Evolutionary conservation across 768 basidiomycete species (phyloP).

Genomic region (Rhodotorula babjevae): DNA sequence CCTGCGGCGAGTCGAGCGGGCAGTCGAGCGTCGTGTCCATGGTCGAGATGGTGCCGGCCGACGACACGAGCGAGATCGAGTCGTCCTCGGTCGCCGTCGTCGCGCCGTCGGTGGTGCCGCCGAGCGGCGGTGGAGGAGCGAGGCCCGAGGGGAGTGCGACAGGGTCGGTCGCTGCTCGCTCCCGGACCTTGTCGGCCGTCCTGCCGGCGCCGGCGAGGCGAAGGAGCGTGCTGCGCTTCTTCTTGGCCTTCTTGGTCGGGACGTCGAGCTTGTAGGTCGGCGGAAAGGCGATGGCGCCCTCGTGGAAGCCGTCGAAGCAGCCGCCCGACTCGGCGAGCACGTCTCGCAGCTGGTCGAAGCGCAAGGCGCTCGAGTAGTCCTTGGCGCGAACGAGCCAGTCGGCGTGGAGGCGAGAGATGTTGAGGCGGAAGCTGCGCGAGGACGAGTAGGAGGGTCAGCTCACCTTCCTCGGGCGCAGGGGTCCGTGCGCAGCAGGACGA

Average conservation of each 20-base stretch:
- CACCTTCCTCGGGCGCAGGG: too few relatives aligned
- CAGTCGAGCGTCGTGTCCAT: not conserved
- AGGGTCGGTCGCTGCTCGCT: conserved; percentile 1
- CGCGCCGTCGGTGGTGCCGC: not conserved
- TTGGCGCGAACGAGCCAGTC: conserved; percentile 85
- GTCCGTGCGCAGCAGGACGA: too few relatives aligned
- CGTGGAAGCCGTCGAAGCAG: conserved; percentile 71
- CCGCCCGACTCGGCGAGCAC: conserved; percentile 63
- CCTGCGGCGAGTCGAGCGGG: not conserved
- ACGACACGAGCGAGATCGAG: conserved; percentile 21
- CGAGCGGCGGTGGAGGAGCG: not conserved
- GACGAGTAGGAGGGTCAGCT: too few relatives aligned
- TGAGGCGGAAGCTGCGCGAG: conserved; percentile 72
- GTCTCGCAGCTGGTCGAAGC: conserved; percentile 78
- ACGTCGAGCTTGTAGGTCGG: conserved; percentile 92
- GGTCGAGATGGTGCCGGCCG: conserved; percentile 19
- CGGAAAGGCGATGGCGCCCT: conserved; percentile 75
- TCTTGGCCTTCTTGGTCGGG: conserved; percentile 55
- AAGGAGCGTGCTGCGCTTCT: conserved; percentile 31
- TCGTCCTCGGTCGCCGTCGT: conserved; percentile 10
- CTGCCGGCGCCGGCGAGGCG: not conserved
- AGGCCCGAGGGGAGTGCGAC: not conserved
- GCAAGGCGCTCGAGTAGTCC: conserved; percentile 78
- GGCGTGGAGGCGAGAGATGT: conserved; percentile 82
- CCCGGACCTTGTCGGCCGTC: not conserved